Evolutionary conservation across 2,329 filamentous ascomycete species (phyloP).

Genomic region (Neoarthrinium moseri): DNA sequence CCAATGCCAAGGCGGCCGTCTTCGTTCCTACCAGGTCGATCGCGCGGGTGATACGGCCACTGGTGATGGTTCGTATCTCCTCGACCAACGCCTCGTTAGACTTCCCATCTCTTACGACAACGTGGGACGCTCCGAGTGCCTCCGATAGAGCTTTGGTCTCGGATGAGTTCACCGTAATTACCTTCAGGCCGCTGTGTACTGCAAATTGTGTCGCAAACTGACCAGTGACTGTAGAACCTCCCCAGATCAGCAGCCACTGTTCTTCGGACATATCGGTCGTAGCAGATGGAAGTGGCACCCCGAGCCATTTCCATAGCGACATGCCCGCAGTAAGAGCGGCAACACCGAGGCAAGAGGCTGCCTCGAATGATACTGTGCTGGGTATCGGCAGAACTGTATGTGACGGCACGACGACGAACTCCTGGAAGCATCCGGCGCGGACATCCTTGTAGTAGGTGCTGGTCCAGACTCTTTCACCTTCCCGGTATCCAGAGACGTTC

Average conservation of each 20-base stretch:
- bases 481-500: constrained; percentile 19
- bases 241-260: constrained; percentile 35
- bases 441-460: constrained; percentile 41
- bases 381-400: constrained; percentile 40
- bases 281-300: constrained; percentile 24
- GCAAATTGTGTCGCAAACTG: constrained; percentile 40
- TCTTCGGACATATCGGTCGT: constrained; percentile 14
- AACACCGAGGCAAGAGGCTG: constrained; percentile 37
- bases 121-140: constrained; percentile 29
- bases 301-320: constrained; percentile 39
- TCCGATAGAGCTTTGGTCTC: constrained; percentile 27
- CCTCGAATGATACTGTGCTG: constrained; percentile 26
- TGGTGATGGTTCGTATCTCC: constrained; percentile 26
- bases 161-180: constrained; percentile 33
- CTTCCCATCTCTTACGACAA: constrained; percentile 32
- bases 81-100: constrained; percentile 28
- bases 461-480: constrained; percentile 31
- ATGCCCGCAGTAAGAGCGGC: constrained; percentile 39
- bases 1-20: constrained; percentile 28
- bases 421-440: constrained; percentile 40
- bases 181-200: constrained; percentile 27
- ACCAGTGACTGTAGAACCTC: constrained; percentile 38
- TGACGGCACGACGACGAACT: constrained; percentile 37
- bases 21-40: constrained; percentile 36
- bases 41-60: constrained; percentile 28